These are phyloP conservation scores for Cyclotella baltica DNA, from an alignment of 108 stramenopile species.

Conservation along the genomic window DNA sequence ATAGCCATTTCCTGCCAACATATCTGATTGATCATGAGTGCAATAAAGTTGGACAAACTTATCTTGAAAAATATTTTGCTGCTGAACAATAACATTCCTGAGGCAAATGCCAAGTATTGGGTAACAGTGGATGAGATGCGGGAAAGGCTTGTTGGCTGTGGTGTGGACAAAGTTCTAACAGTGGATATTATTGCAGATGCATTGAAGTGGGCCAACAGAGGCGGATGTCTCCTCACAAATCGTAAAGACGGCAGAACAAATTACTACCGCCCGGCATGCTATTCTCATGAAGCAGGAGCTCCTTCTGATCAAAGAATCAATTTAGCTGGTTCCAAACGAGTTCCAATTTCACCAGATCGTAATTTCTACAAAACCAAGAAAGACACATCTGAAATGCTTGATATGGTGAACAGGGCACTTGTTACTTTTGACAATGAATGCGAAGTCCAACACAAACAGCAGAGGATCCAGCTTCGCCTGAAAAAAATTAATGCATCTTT, in stretches of 20 bases:
- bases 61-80: slow-evolving; percentile 5
- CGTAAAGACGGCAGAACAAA: not conserved
- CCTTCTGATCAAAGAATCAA: not conserved
- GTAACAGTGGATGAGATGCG: slow-evolving; percentile 2
- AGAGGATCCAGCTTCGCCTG: not conserved
- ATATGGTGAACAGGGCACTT: not conserved
- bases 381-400: not conserved
- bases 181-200: not conserved
- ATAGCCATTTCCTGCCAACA: too few relatives aligned
- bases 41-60: not conserved
- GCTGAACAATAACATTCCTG: not conserved
- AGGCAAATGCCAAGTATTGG: not conserved
- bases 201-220: slow-evolving; percentile 1
- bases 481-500: not conserved
- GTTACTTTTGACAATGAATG: not conserved
- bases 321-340: not conserved
- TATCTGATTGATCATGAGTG: slow-evolving; percentile 7
- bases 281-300: not conserved
- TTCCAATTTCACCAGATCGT: not conserved
- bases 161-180: slow-evolving; percentile 3
- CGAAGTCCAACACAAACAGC: not conserved
- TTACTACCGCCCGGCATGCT: slow-evolving; percentile 1
- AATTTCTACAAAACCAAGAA: not conserved
- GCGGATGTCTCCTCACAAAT: not conserved
- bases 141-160: not conserved